A percentile compares a stretch with the other conserved stretches of the same genome.
Evolutionary conservation across 805 yeast species (phyloP).

Genomic region (Phaffomyces thermotolerans): DNA sequence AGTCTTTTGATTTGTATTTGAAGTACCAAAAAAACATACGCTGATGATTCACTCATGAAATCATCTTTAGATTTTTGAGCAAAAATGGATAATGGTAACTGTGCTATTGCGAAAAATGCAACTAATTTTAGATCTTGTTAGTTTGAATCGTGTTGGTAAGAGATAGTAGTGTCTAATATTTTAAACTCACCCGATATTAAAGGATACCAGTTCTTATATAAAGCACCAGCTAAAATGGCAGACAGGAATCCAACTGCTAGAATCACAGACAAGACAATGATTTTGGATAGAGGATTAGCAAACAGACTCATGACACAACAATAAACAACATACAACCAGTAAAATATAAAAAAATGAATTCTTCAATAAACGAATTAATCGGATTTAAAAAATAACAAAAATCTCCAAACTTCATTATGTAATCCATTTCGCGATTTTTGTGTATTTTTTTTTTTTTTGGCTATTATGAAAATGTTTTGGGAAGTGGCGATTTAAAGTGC

Average conservation of each 20-base stretch:
- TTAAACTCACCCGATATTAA: slow-evolving; percentile 43
- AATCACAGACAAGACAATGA: slow-evolving; percentile 66
- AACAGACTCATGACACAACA: slow-evolving; percentile 2
- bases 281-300: slow-evolving; percentile 57
- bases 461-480: neutral
- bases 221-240: slow-evolving; percentile 66
- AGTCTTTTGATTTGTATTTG: neutral
- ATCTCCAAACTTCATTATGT: neutral
- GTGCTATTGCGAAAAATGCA: slow-evolving; percentile 45
- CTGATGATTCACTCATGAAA: slow-evolving; percentile 41
- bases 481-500: slow-evolving; percentile 5
- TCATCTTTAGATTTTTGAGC: slow-evolving; percentile 41
- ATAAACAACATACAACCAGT: too few species aligned
- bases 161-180: too few species aligned
- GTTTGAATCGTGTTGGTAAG: neutral
- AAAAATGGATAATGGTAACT: slow-evolving; percentile 49
- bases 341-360: too few species aligned
- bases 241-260: slow-evolving; percentile 73
- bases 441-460: neutral
- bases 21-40: slow-evolving; percentile 21
- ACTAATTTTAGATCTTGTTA: slow-evolving; percentile 19
- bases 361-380: neutral
- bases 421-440: neutral
- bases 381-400: too few species aligned
- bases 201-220: slow-evolving; percentile 77